Evolutionary conservation across 2,329 filamentous ascomycete species (phyloP), one percentile per base, ranked within the genome.

Genomic region (Fusarium luffae): DNA sequence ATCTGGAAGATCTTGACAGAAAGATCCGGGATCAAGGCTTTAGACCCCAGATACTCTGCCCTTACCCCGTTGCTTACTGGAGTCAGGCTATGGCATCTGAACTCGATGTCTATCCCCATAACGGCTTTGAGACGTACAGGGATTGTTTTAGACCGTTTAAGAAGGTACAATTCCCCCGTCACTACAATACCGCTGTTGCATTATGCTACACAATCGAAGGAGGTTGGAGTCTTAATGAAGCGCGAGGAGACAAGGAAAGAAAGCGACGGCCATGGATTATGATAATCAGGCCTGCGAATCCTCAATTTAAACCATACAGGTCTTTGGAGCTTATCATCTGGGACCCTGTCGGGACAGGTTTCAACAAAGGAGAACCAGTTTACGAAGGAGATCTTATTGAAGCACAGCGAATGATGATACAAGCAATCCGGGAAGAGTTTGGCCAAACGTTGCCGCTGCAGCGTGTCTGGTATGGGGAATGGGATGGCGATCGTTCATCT

Each of bases 271-370:
- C 87, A 1, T 89, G 86, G 86, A 66, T 88, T 34, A 84, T 78
- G 0, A 71, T 86, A 16, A 82, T 83, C 60, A 82, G 87, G 13
- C 82, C 84, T 0, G 70, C 77, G 7, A 76, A 83, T n/a, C 76
- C 80, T 3, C 79, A 83, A 58, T 10, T 16, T 11, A 2, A 74
- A 23, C 68, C 74, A 2, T 83, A 78, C 73, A 67, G 3, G 1
- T 52, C 55, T 3, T 79, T 80, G 4, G 86, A 89, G 68, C 69
- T 89, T 14, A 77, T 89, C 8, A 85, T 89, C 41, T 88, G 86
- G 86, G 87, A 89, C 65, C 59, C 78, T 3, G 68, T 75, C 2
- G 77, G 10, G 68, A 63, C 3, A 67, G 75, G 2, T 77, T 74
- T 77, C 9, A 62, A 69, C 0, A 52, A 59, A 1, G 60, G 66